Conservation (phyloP, 306 rosid genomes). For the Carpinus viminea region DNA sequence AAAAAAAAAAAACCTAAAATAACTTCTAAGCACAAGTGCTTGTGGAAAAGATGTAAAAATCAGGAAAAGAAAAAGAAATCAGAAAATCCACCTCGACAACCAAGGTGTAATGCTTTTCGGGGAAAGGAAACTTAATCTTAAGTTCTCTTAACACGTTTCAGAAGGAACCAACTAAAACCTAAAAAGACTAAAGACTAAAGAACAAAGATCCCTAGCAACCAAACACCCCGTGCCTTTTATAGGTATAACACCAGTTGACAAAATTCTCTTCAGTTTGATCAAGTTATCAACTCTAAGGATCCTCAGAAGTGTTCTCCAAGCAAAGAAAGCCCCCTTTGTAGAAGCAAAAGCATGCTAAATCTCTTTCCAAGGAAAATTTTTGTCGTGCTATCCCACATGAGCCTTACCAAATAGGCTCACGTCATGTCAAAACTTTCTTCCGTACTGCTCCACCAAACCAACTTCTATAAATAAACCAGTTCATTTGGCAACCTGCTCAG, state of each 20-base stretch:
- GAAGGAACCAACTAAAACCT: background rate
- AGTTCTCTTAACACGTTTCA: background rate
- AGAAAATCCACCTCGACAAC: background rate
- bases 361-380: background rate
- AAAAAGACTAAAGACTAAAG: background rate
- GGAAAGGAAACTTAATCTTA: background rate
- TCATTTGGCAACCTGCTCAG: no score
- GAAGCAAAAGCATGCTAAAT: constrained; percentile 1
- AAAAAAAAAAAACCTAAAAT: background rate
- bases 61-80: background rate
- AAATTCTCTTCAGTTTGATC: background rate
- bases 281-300: background rate
- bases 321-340: background rate
- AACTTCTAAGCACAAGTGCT: background rate
- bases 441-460: background rate
- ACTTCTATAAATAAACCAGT: background rate
- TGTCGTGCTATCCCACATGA: background rate
- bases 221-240: background rate
- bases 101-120: background rate
- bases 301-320: background rate
- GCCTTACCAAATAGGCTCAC: background rate
- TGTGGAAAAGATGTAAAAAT: background rate
- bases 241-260: background rate
- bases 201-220: background rate
- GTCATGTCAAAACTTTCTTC: background rate